Evolutionary conservation across 495 filamentous ascomycete genomes (phyloP), one percentile per base, ranked within the genome.

Genomic region (Penicilliopsis zonata): DNA sequence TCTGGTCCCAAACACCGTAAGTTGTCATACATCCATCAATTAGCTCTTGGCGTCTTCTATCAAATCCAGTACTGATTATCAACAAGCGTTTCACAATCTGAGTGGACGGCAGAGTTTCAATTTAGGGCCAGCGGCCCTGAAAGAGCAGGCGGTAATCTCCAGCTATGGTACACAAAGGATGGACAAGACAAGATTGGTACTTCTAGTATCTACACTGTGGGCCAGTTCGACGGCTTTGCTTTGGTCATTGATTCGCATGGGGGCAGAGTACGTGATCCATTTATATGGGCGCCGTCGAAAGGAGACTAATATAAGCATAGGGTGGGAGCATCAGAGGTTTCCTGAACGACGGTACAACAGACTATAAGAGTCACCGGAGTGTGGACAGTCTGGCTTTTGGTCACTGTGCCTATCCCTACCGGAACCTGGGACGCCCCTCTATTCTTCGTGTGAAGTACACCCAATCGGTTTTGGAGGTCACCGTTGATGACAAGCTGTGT

Each of bases 381-480:
- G 76, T 93, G 3, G 86, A 94, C 55, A 77, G 67, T 40, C 67
- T 95, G 27, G 82, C 92, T 19, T 98, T 98, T 49, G 90, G 86
- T 15, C 83, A 94, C 57, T 98, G 90, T 61, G 72, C 79, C 41
- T 93, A 87, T 46, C 44, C 74, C 19, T 98, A 95, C 63, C 81
- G 90, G 32, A 98, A 98, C 58, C 64, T 90, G 13, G 90, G 90
- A 10, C 74, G 83, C 8, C 76, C 85, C 18, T 81, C 80, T 24
- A 67, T 80, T 34, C 55, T 98, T 34, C 76, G 79, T 49, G 43
- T 98, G 44, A 73, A 69, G 43, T 78, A 85, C 37, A 62, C 70
- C 18, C 61, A 62, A 32, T 61, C 62, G 18, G 30, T 44, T 22
- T 78, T 98, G 46, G 69, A 74, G 43, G 86, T 96, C 18, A 73